Conservation (phyloP, 208 protist genomes). For the Leptomonas seymouri region DNA sequence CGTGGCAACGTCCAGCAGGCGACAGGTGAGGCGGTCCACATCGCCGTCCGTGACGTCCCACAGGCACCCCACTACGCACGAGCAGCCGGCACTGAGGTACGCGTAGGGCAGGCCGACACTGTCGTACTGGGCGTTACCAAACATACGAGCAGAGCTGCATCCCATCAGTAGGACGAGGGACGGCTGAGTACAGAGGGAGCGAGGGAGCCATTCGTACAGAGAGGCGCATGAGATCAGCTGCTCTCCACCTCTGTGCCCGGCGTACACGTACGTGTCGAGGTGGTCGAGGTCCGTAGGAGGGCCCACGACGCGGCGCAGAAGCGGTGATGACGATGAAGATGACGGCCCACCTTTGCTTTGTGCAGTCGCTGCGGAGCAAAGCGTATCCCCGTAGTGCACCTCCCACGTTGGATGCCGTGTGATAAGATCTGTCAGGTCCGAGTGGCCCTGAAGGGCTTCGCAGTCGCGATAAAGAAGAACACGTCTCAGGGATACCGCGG, state of each 20-base stretch:
- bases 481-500: slow-evolving; percentile 17
- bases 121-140: slow-evolving; percentile 38
- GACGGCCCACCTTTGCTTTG: not conserved
- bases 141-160: slow-evolving; percentile 75
- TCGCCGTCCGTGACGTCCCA: slow-evolving; percentile 87
- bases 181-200: not conserved
- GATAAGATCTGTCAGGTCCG: slow-evolving; percentile 16
- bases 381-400: slow-evolving; percentile 27
- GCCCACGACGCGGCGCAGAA: slow-evolving; percentile 22
- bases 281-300: slow-evolving; percentile 4
- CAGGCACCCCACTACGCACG: slow-evolving; percentile 63
- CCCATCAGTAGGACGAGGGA: slow-evolving; percentile 72
- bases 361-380: slow-evolving; percentile 5
- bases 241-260: slow-evolving; percentile 71
- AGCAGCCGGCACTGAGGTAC: slow-evolving; percentile 72
- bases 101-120: slow-evolving; percentile 68
- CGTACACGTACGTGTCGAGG: slow-evolving; percentile 60
- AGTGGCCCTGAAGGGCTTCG: slow-evolving; percentile 15
- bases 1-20: slow-evolving; percentile 29
- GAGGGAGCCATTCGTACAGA: slow-evolving; percentile 60
- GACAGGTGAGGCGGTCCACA: slow-evolving; percentile 66
- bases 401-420: slow-evolving; percentile 28
- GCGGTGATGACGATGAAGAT: not conserved
- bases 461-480: slow-evolving; percentile 36
- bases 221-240: slow-evolving; percentile 36